These are phyloP conservation scores for Fusarium xyrophilum DNA, from an alignment of 2,329 filamentous ascomycete genomes.

Conservation along the genomic window DNA sequence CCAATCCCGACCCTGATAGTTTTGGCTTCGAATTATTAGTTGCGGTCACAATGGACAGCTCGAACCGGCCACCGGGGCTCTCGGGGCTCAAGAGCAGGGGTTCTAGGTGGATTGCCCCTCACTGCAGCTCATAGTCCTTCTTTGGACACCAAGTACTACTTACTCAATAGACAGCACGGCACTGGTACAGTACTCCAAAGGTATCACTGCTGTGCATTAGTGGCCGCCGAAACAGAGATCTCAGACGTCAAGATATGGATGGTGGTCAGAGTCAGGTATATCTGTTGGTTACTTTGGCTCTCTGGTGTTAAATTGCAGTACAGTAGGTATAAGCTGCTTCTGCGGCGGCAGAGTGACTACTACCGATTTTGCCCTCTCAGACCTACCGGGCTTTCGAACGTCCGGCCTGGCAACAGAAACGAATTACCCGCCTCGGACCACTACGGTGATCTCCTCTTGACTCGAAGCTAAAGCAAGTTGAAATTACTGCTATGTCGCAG, in stretches of 20 bases:
- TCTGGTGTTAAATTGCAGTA: not conserved
- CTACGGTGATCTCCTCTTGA: conserved; percentile 37
- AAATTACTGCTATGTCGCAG: conserved; percentile 39
- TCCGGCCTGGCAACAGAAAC: conserved; percentile 33
- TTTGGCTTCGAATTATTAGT: conserved; percentile 38
- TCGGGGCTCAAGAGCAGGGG: conserved; percentile 29
- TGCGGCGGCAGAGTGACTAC: conserved; percentile 6
- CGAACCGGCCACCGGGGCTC: conserved; percentile 28
- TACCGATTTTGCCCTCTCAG: conserved; percentile 30
- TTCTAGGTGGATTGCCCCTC: conserved; percentile 32
- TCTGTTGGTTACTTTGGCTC: conserved; percentile 14
- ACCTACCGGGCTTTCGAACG: conserved; percentile 23
- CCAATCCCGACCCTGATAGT: conserved; percentile 30
- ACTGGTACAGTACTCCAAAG: conserved; percentile 26
- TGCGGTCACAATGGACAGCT: conserved; percentile 27
- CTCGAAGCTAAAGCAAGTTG: conserved; percentile 37
- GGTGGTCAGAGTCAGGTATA: conserved; percentile 41
- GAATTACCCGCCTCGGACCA: conserved; percentile 35
- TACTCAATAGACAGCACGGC: conserved; percentile 28
- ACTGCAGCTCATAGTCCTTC: conserved; percentile 27
- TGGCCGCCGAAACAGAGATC: conserved; percentile 46
- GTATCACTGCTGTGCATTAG: conserved; percentile 45
- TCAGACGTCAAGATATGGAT: conserved; percentile 41
- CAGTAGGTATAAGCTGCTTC: conserved; percentile 6
- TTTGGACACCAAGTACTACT: conserved; percentile 22